A percentile compares a stretch with the other conserved stretches of the same genome.
phyloP scores from a whole-genome alignment of 306 rosid species.

The Biancaea sappan region DNA sequence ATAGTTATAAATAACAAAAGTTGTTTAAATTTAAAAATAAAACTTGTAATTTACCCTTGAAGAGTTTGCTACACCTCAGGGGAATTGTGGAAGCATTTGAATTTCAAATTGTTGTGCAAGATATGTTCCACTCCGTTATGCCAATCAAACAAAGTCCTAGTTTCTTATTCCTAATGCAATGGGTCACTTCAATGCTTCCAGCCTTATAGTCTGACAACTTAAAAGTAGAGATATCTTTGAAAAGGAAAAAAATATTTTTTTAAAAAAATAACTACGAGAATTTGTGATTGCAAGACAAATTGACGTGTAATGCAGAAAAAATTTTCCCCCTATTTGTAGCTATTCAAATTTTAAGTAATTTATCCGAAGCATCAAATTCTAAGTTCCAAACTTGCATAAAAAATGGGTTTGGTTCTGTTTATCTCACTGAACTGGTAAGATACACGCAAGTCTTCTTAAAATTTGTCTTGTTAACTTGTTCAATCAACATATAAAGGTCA shows the following conservation, averaged over 20 bases:
- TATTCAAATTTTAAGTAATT: conserved; percentile 25
- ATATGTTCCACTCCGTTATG: too few species aligned
- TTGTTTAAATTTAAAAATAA: too few species aligned
- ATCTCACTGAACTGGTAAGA: conserved; percentile 92
- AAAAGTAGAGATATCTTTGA: not conserved
- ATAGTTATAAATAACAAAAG: too few species aligned
- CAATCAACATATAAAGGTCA: conserved; percentile 77
- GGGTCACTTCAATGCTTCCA: too few species aligned
- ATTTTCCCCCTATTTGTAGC: not conserved
- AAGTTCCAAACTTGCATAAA: too few species aligned
- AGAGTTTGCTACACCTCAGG: too few species aligned
- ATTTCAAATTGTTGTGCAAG: too few species aligned
- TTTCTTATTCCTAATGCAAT: not conserved
- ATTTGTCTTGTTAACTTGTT: conserved; percentile 82
- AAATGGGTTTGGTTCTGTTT: conserved; percentile 40
- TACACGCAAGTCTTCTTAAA: conserved; percentile 89
- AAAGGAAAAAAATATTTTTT: not conserved
- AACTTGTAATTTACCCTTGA: too few species aligned
- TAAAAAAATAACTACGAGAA: not conserved
- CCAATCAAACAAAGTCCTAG: conserved; percentile 18
- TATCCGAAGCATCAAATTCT: too few species aligned
- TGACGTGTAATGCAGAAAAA: conserved; percentile 79
- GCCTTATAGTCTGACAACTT: not conserved
- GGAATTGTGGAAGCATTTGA: too few species aligned
- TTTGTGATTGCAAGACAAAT: too few species aligned